phyloP scores from a whole-genome alignment of 202 grass and related monocot species.

The Dendrocalamus latiflorus region DNA sequence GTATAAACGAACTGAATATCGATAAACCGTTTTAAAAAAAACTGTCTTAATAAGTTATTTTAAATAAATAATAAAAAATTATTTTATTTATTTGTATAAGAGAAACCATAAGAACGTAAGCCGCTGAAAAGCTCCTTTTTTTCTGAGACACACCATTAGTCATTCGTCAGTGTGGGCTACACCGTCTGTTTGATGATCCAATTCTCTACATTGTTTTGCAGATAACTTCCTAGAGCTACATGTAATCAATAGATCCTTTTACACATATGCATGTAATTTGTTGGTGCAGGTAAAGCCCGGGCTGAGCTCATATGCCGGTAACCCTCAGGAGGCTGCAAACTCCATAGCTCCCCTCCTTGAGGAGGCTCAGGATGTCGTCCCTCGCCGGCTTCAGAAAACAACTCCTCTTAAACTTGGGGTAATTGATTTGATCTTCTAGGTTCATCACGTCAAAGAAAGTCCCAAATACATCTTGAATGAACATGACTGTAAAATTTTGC shows the following conservation, averaged over 20 bases:
- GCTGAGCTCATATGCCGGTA: slow-evolving; percentile 24
- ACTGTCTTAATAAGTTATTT: too few relatives aligned
- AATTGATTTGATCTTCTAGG: neutral
- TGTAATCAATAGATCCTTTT: neutral
- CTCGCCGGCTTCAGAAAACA: neutral
- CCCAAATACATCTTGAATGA: too few relatives aligned
- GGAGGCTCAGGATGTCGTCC: slow-evolving; percentile 11
- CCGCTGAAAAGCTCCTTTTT: too few relatives aligned
- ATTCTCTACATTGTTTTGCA: neutral
- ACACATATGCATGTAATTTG: too few relatives aligned
- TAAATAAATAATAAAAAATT: too few relatives aligned
- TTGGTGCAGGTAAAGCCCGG: neutral
- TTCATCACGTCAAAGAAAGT: too few relatives aligned
- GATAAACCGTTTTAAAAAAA: too few relatives aligned
- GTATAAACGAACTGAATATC: too few relatives aligned
- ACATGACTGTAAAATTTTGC: neutral
- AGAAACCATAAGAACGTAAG: too few relatives aligned
- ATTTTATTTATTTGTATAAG: too few relatives aligned
- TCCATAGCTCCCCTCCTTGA: slow-evolving; percentile 21
- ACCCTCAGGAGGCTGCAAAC: slow-evolving; percentile 20
- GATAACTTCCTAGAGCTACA: neutral
- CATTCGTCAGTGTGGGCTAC: too few relatives aligned
- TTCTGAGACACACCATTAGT: too few relatives aligned
- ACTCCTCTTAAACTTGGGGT: slow-evolving; percentile 4
- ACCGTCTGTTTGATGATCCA: neutral